Evolutionary conservation across 805 yeast genomes (phyloP).

Genomic region (Kluyveromyces aestuarii): DNA sequence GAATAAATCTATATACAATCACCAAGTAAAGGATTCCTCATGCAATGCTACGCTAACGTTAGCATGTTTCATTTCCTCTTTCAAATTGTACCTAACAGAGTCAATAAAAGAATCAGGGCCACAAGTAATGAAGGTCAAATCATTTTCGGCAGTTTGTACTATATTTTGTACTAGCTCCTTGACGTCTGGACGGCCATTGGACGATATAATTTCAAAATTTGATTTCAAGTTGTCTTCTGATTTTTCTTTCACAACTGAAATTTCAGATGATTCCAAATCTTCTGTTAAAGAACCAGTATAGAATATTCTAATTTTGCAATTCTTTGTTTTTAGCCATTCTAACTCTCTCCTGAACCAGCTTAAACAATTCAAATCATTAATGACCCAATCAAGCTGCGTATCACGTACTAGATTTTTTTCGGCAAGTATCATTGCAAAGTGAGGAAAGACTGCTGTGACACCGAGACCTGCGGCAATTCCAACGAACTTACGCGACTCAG

Average conservation of each 20-base stretch:
- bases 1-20: too few relatives aligned
- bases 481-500: slow-evolving; percentile 32
- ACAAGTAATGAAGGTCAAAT: slow-evolving; percentile 49
- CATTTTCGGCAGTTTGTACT: slow-evolving; percentile 28
- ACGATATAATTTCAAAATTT: slow-evolving; percentile 24
- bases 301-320: slow-evolving; percentile 21
- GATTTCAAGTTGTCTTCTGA: neutral
- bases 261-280: neutral
- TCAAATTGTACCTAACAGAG: slow-evolving; percentile 40
- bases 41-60: slow-evolving; percentile 24
- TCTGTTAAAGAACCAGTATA: slow-evolving; percentile 6
- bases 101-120: slow-evolving; percentile 58
- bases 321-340: slow-evolving; percentile 18
- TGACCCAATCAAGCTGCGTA: slow-evolving; percentile 53
- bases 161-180: slow-evolving; percentile 31
- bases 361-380: slow-evolving; percentile 44
- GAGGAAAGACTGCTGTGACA: slow-evolving; percentile 41
- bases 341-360: slow-evolving; percentile 41
- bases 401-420: slow-evolving; percentile 18
- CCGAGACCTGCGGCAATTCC: slow-evolving; percentile 46
- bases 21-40: slow-evolving; percentile 30
- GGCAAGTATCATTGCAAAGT: slow-evolving; percentile 26
- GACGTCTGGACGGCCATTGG: slow-evolving; percentile 41
- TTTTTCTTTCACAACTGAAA: slow-evolving; percentile 6
- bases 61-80: slow-evolving; percentile 28